Evolutionary conservation across 176 grass and related monocot species (phyloP).

Genomic region (Carex scoparia): DNA sequence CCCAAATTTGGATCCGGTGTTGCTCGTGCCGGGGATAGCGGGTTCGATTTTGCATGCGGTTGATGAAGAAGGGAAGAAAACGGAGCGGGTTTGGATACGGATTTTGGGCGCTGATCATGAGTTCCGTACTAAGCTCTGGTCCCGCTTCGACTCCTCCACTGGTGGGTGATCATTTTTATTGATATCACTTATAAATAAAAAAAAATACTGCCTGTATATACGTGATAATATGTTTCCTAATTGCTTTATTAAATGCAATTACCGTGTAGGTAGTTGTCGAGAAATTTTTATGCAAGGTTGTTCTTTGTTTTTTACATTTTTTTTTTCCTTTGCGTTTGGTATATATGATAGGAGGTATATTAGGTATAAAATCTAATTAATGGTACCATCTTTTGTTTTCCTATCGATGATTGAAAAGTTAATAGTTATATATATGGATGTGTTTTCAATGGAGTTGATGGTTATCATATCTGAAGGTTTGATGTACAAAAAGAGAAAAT

Average conservation of each 20-base stretch:
- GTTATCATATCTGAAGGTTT: background rate
- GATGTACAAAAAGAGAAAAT: background rate
- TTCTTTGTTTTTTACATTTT: background rate
- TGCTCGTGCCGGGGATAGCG: conserved; percentile 80
- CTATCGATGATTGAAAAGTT: background rate
- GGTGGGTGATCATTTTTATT: conserved; percentile 31
- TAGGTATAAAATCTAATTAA: background rate
- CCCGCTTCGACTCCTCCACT: conserved; percentile 66
- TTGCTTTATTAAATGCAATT: background rate
- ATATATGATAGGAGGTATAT: background rate
- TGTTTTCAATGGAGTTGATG: background rate
- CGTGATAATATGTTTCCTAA: background rate
- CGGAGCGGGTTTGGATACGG: conserved; percentile 73
- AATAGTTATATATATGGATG: background rate
- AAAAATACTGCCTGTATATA: background rate
- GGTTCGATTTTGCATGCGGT: conserved; percentile 76
- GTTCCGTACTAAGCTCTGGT: conserved; percentile 76
- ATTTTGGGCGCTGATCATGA: conserved; percentile 81
- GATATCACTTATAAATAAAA: background rate
- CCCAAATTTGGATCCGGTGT: conserved; percentile 73
- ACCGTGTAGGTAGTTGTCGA: background rate
- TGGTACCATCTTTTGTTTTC: too few species aligned
- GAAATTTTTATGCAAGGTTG: background rate
- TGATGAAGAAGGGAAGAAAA: conserved; percentile 65
- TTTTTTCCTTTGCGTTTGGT: background rate